Conservation (phyloP, 208 protist species). For the Porcisia hertigi region DNA sequence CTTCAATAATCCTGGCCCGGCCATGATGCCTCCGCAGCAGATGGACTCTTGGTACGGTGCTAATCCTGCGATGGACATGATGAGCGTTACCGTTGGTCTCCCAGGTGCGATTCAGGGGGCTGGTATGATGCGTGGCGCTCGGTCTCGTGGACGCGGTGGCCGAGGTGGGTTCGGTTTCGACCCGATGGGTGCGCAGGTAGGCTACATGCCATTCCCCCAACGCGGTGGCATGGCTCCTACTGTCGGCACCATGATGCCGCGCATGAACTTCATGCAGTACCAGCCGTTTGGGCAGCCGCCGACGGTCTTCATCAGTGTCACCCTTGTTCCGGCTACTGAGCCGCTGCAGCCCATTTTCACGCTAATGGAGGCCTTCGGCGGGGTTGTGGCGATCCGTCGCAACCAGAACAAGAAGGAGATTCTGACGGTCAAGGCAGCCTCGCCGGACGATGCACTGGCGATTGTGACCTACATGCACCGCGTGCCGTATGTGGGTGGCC, state of each 20-base stretch:
- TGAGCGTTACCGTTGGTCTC: conserved; percentile 26
- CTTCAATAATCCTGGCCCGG: conserved; percentile 26
- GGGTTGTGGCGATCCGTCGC: conserved; percentile 83
- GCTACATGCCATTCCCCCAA: conserved; percentile 17
- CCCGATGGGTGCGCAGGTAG: conserved; percentile 31
- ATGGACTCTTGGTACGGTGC: conserved; percentile 27
- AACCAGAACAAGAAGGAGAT: conserved; percentile 91
- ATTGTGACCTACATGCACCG: conserved; percentile 75
- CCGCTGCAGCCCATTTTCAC: conserved; percentile 84
- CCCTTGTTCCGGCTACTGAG: conserved; percentile 70
- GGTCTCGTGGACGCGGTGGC: conserved; percentile 36
- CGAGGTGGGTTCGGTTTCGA: conserved; percentile 40
- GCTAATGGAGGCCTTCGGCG: conserved; percentile 85
- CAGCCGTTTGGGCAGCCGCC: conserved; percentile 35
- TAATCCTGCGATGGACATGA: conserved; percentile 30
- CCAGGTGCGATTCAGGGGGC: conserved; percentile 18
- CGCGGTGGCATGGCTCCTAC: conserved; percentile 29
- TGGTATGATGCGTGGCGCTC: conserved; percentile 26
- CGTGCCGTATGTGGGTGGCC: conserved; percentile 76
- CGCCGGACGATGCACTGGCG: conserved; percentile 71
- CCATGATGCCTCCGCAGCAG: conserved; percentile 31
- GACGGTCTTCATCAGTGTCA: conserved; percentile 83
- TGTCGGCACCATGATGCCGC: conserved; percentile 43
- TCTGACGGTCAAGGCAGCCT: conserved; percentile 85
- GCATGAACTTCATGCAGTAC: conserved; percentile 30